Evolutionary conservation across 1,284 basidiomycete genomes (phyloP), one percentile per base, ranked within the genome.

Genomic region (Rhodotorula mucilaginosa): DNA sequence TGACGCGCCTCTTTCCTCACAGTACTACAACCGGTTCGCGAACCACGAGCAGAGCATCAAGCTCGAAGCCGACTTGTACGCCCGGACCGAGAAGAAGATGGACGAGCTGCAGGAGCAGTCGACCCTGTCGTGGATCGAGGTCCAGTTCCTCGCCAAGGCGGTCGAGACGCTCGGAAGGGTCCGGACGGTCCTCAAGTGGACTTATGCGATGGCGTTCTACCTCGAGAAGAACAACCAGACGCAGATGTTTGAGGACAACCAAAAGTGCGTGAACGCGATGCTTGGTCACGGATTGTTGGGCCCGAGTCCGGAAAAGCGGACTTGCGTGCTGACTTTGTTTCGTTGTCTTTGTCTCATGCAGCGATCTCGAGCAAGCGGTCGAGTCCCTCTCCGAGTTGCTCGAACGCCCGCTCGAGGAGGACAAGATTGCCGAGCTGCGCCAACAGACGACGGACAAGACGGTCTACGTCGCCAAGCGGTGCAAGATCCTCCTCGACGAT

Each of bases 171-270:
- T 83, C 57, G 78, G 78, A 75, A 90, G 90, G 80, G 97, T 95
- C 80, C 88, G 96, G 49, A 93, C 89, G 85, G 97, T 96, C 58
- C 87, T 99, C 74, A 98, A 98, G 83, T 99, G 97, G 96, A 98
- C 95, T 23, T 99, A 99, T 80, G 91, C 92, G n/a, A 97, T 99
- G 95, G 96, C 95, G 19, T 99, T 94, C 84, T 99, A 97, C 80
- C 81, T 89, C 26, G 83, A 88, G 69, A 88, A 87, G 79, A 89
- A 92, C 76, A 98, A 97, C 81, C 86, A 92, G 86, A 98, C 97
- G 80, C 92, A 94, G 80, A 83, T 99, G 60, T 99, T 96, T 78
- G 96, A 98, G 82, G 95, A 97, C 82, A 98, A 98, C 80, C 96
- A 99, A 83, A 86, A 91, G 89, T 89, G 74, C 46, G 83, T 74